Conservation (phyloP, 177 flowering plant genomes). For the Tripterygium wilfordii region DNA sequence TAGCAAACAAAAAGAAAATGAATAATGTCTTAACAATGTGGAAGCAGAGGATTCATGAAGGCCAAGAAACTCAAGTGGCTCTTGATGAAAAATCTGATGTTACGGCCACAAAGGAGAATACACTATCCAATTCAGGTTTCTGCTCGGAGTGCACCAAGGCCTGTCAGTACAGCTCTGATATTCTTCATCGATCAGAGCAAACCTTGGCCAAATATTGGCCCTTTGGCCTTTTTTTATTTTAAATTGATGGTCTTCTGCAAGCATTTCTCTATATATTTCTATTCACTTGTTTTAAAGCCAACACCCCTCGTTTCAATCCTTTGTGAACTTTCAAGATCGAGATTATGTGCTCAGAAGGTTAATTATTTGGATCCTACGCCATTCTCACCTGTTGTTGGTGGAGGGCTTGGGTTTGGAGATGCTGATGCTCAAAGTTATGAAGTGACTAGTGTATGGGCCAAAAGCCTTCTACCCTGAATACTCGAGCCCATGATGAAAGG, state of each 20-base stretch:
- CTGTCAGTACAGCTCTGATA: too few species aligned
- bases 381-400: conserved; percentile 97
- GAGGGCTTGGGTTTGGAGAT: conserved; percentile 58
- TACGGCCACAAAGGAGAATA: conserved; percentile 32
- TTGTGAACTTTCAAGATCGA: conserved; percentile 61
- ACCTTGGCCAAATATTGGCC: too few species aligned
- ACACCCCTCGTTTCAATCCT: conserved; percentile 28
- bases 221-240: too few species aligned
- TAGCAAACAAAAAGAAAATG: conserved; percentile 98
- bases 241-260: too few species aligned
- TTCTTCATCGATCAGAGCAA: too few species aligned
- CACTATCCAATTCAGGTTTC: conserved; percentile 28
- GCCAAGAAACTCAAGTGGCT: conserved; percentile 82
- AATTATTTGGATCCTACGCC: conserved; percentile 80
- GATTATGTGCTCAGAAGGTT: conserved; percentile 50
- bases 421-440: conserved; percentile 51
- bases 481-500: too few species aligned
- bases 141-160: conserved; percentile 31
- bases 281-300: conserved; percentile 56
- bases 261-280: conserved; percentile 19
- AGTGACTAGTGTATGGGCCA: too few species aligned
- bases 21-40: conserved; percentile 90
- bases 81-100: conserved; percentile 60
- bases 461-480: too few species aligned
- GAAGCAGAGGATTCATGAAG: conserved; percentile 97